phyloP scores from a whole-genome alignment of 495 filamentous ascomycete species.

The Hyaloscypha variabilis region DNA sequence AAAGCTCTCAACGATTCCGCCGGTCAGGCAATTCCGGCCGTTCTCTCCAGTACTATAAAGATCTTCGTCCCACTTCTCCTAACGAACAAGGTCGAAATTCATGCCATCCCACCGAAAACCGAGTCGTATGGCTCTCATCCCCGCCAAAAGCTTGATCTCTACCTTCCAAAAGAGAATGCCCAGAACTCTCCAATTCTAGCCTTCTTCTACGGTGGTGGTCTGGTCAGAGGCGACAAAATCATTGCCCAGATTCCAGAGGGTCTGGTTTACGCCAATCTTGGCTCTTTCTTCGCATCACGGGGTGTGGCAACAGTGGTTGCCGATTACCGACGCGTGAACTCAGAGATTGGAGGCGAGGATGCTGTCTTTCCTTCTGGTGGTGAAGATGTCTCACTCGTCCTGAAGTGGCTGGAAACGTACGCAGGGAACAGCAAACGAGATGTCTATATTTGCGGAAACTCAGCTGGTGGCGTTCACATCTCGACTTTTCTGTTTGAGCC shows the following conservation, averaged over 20 bases:
- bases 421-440: constrained; percentile 35
- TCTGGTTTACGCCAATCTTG: constrained; percentile 42
- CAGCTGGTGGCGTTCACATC: constrained; percentile 44
- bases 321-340: constrained; percentile 43
- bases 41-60: constrained; percentile 40
- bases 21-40: constrained; percentile 37
- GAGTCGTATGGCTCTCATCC: constrained; percentile 39
- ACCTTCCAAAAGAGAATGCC: constrained; percentile 33
- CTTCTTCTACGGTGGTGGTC: constrained; percentile 47
- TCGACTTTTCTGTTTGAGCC: constrained; percentile 40
- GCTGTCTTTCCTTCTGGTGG: constrained; percentile 23
- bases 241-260: constrained; percentile 33
- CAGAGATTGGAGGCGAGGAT: constrained; percentile 21
- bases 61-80: constrained; percentile 38
- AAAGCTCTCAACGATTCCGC: constrained; percentile 8
- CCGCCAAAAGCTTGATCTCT: constrained; percentile 45
- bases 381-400: constrained; percentile 39
- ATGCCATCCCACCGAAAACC: constrained; percentile 35
- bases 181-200: constrained; percentile 37
- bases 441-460: constrained; percentile 45
- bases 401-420: constrained; percentile 38
- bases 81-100: constrained; percentile 38
- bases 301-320: constrained; percentile 42
- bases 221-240: constrained; percentile 38
- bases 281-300: constrained; percentile 42